Base-by-base conservation (phyloP, 2,329 filamentous ascomycete genomes). In the Pyricularia sp. region DNA sequence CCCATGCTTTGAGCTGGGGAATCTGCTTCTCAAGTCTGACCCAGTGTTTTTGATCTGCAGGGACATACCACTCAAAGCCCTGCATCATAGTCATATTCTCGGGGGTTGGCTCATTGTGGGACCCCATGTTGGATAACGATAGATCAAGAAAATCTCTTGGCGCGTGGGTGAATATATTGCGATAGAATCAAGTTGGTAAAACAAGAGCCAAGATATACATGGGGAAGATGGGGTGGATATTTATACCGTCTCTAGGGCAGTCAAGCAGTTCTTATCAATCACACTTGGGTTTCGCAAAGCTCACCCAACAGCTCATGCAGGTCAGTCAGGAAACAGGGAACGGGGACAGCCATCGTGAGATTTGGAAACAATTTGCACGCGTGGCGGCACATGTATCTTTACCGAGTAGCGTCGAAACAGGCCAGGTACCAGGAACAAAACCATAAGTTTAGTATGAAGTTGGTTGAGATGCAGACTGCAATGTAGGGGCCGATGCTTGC, bases 21-120 rank as follows among this genome's bases (percentile, higher is more conserved):
- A 89, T 71, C 3, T 81, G 80, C 62, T 79, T 77, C 53, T 78
- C 76, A 1, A 89, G 81, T 19, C 87, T 82, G 62, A 80, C 76
- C 82, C 85, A 90, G 74, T 90, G 87, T 67, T 80, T 78, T 66
- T 82, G 76, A 66, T 88, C 83, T 49, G 82, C 82, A 3, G 86
- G 85, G 6, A 87, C 82, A 70, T 90, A 86, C 88, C 88, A 91
- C 77, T 91, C 88, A 71, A 89, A 90, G 16, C 81, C 84, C 75
- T 91, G 87, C 73, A 90, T 81, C 75, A 90, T 83, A 63, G 84
- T 82, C 71, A 76, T 76, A 67, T 82, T 82, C 70, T 80, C 77
- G 16, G 75, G 73, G 1, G 77, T 72, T 13, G 70, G 66, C 60
- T 68, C 33, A 60, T 57, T 57, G 8, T 66, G 64, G 24, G 69